A percentile compares a stretch with the other conserved stretches of the same genome.
Evolutionary conservation across 495 filamentous ascomycete species (phyloP).

Genomic region (Penicillium arizonense): DNA sequence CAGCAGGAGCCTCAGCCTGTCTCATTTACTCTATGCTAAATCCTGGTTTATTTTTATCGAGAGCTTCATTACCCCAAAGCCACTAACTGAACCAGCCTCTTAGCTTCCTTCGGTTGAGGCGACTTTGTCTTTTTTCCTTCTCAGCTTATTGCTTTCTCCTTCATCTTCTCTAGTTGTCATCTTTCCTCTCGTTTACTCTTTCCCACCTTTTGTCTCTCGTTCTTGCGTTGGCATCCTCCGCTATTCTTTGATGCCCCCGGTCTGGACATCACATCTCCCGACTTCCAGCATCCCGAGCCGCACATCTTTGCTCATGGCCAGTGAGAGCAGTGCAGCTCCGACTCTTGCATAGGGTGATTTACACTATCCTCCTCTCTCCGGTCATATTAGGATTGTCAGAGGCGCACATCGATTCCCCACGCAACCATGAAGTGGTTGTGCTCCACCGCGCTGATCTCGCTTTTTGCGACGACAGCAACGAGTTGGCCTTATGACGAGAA

Average conservation of each 20-base stretch:
- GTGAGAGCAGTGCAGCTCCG: neutral
- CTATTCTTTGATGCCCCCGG: neutral
- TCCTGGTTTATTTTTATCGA: slow-evolving; percentile 8
- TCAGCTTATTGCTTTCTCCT: neutral
- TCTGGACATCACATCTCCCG: neutral
- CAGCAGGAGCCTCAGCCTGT: slow-evolving; percentile 3
- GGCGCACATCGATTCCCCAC: neutral
- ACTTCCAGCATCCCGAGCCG: neutral
- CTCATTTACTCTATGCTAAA: neutral
- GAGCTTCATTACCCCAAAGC: slow-evolving; percentile 3
- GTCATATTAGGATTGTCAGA: neutral
- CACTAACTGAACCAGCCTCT: slow-evolving; percentile 1
- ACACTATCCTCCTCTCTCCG: neutral
- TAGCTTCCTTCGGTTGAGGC: neutral
- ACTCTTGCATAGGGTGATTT: neutral
- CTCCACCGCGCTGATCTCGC: slow-evolving; percentile 29
- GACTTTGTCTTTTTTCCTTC: neutral
- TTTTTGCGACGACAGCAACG: slow-evolving; percentile 28
- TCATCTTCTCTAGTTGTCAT: neutral
- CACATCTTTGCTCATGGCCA: neutral
- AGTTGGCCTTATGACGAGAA: slow-evolving; percentile 55
- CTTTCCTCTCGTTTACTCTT: neutral
- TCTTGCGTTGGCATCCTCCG: neutral
- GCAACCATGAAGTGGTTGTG: slow-evolving; percentile 34
- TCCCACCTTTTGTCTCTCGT: neutral